Conservation (phyloP, 2,329 filamentous ascomycete species). For the Periconia sp. region DNA sequence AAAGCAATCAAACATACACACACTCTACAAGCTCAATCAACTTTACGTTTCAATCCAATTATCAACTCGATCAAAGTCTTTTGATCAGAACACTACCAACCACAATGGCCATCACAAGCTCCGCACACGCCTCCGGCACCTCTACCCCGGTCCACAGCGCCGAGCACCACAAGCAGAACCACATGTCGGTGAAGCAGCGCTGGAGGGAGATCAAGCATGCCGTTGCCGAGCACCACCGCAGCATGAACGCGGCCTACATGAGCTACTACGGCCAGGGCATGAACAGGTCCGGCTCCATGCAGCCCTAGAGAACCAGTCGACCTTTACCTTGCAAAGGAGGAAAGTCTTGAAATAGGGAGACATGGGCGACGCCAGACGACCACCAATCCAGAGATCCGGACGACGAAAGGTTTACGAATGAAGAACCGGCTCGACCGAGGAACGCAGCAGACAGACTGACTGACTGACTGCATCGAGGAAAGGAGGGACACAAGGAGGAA, state of each 20-base stretch:
- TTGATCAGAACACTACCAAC: background rate
- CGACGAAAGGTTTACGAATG: too few species aligned
- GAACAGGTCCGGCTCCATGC: too few species aligned
- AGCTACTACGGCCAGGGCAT: slow-evolving; percentile 30
- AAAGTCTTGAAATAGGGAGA: too few species aligned
- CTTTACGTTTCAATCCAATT: background rate
- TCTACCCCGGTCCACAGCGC: slow-evolving; percentile 12
- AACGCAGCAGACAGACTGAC: too few species aligned
- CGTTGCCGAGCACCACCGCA: slow-evolving; percentile 35
- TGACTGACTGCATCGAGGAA: too few species aligned
- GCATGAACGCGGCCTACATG: slow-evolving; percentile 35
- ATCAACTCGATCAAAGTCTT: background rate
- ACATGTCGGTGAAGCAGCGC: slow-evolving; percentile 34
- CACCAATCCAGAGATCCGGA: too few species aligned
- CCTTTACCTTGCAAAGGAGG: too few species aligned
- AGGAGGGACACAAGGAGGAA: too few species aligned
- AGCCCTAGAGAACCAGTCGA: too few species aligned
- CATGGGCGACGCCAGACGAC: too few species aligned
- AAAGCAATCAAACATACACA: background rate
- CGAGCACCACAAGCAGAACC: slow-evolving; percentile 26
- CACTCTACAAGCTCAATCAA: background rate
- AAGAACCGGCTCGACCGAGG: too few species aligned
- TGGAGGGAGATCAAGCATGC: slow-evolving; percentile 35
- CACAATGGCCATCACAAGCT: slow-evolving; percentile 3
- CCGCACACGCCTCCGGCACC: background rate